Evolutionary conservation across 2,329 filamentous ascomycete species (phyloP).

Genomic region (Alternaria gaisen): DNA sequence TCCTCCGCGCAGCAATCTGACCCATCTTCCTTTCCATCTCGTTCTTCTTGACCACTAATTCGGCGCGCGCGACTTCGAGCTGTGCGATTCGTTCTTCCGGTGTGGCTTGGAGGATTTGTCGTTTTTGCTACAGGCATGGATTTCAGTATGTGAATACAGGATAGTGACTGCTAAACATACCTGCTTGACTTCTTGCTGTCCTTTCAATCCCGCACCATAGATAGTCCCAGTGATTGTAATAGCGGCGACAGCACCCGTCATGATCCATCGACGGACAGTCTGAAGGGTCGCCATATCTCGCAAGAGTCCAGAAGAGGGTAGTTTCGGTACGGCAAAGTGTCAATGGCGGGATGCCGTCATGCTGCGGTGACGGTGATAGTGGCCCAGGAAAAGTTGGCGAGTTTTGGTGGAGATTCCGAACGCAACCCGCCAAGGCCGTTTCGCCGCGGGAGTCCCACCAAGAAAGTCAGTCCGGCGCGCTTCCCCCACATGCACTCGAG

Average conservation of each 20-base stretch:
- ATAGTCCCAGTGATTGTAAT: constrained; percentile 66
- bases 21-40: constrained; percentile 66
- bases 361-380: constrained; percentile 2
- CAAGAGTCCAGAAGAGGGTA: neutral
- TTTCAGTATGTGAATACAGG: neutral
- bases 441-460: constrained; percentile 37
- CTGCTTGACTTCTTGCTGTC: constrained; percentile 60
- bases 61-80: constrained; percentile 61
- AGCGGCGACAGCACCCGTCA: constrained; percentile 64
- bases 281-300: constrained; percentile 35
- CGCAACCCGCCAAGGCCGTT: constrained; percentile 26
- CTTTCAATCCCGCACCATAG: constrained; percentile 69
- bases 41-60: constrained; percentile 60
- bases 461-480: constrained; percentile 13
- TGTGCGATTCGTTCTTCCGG: constrained; percentile 64
- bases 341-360: neutral
- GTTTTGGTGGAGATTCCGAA: constrained; percentile 12
- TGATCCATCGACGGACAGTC: constrained; percentile 58
- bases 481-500: constrained; percentile 25
- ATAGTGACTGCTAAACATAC: constrained; percentile 48
- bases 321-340: neutral
- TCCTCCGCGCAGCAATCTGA: constrained; percentile 28
- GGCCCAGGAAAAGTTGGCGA: constrained; percentile 14
- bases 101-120: constrained; percentile 60
- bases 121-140: constrained; percentile 48